Conservation (phyloP, 495 filamentous ascomycete genomes). For the Penicillium cinerascens region DNA sequence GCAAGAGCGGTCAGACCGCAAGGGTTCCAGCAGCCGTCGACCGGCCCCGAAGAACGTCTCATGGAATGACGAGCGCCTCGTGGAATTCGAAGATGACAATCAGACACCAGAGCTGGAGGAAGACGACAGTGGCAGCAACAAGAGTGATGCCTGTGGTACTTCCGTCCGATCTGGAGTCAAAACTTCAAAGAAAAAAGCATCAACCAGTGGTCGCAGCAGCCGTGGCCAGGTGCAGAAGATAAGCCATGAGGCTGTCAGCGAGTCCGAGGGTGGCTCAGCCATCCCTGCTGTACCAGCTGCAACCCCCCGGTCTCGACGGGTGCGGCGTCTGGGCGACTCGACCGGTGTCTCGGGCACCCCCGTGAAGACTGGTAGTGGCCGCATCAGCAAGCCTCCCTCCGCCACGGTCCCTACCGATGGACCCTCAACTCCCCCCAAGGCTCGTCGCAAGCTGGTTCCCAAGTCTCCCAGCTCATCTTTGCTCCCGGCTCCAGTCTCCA, state of each 20-base stretch:
- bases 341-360: conserved; percentile 21
- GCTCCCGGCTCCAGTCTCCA: conserved; percentile 17
- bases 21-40: background rate
- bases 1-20: conserved; percentile 2
- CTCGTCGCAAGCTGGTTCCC: conserved; percentile 40
- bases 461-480: conserved; percentile 32
- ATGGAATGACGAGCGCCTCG: conserved; percentile 45
- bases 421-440: conserved; percentile 29
- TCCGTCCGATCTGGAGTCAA: conserved; percentile 13
- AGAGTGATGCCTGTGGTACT: conserved; percentile 12
- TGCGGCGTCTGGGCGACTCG: conserved; percentile 35
- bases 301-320: conserved; percentile 33
- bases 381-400: conserved; percentile 19
- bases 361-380: conserved; percentile 22
- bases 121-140: conserved; percentile 9
- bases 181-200: conserved; percentile 23
- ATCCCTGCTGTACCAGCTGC: conserved; percentile 15
- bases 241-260: conserved; percentile 8
- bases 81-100: conserved; percentile 15
- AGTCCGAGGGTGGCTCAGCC: conserved; percentile 10
- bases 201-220: conserved; percentile 24
- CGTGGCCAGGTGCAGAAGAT: conserved; percentile 22
- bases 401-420: conserved; percentile 6
- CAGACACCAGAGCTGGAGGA: conserved; percentile 8
- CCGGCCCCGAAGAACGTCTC: conserved; percentile 30